phyloP scores from a whole-genome alignment of 257 asterid species.

The Plantago major region DNA sequence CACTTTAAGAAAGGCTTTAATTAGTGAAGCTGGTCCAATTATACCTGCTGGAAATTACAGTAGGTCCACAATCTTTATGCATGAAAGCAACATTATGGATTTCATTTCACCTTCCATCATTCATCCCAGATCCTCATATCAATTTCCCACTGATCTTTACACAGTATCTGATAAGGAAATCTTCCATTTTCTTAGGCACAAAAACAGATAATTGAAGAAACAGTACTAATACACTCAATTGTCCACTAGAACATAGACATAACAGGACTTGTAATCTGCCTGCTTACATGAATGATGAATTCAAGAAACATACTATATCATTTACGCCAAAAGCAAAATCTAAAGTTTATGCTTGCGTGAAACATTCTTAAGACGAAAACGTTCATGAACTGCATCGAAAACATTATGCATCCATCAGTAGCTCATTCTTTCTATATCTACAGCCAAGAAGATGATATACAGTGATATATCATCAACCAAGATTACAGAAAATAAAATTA shows the following conservation, averaged over 20 bases:
- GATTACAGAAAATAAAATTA: slow-evolving; percentile 4
- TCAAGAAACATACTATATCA: background rate
- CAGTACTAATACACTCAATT: too few species aligned
- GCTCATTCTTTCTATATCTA: background rate
- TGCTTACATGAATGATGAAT: background rate
- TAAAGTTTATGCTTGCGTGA: background rate
- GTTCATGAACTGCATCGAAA: background rate
- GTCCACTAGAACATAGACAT: slow-evolving; percentile 7
- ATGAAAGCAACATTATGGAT: slow-evolving; percentile 12
- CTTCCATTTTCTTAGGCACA: slow-evolving; percentile 10
- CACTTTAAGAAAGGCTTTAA: slow-evolving; percentile 3
- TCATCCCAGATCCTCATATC: background rate
- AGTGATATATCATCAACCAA: background rate
- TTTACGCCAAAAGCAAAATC: background rate
- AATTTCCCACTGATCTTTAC: background rate
- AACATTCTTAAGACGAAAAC: background rate
- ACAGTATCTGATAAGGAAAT: background rate
- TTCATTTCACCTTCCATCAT: slow-evolving; percentile 5
- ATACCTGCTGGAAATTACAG: slow-evolving; percentile 3
- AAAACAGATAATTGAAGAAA: too few species aligned
- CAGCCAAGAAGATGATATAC: background rate
- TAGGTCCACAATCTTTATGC: slow-evolving; percentile 23
- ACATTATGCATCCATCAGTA: background rate
- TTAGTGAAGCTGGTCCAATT: slow-evolving; percentile 19
- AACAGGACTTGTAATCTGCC: background rate